Percentiles rank a stretch among this genome's conserved stretches.
phyloP scores from a whole-genome alignment of 2,329 filamentous ascomycete genomes.

The Alternaria atra region DNA sequence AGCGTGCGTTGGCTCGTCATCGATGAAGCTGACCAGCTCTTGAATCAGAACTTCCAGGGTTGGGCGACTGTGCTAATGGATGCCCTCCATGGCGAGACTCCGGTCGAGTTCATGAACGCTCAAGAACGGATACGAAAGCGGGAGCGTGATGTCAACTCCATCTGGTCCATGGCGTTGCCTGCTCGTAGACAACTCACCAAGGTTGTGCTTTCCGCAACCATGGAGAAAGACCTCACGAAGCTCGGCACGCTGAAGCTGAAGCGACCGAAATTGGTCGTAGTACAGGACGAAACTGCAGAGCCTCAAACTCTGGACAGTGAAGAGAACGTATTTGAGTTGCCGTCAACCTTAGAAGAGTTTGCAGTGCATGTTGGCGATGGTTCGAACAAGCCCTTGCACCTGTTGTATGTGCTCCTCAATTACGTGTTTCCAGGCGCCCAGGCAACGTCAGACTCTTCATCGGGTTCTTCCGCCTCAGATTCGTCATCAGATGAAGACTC shows the following conservation, averaged over 20 bases:
- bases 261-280: conserved; percentile 77
- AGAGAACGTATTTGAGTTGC: conserved; percentile 65
- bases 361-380: conserved; percentile 61
- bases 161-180: conserved; percentile 46
- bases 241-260: conserved; percentile 76
- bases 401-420: conserved; percentile 77
- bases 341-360: conserved; percentile 56
- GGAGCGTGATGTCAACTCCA: conserved; percentile 42
- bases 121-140: conserved; percentile 63
- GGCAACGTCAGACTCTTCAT: conserved; percentile 14
- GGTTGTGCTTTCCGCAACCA: conserved; percentile 87
- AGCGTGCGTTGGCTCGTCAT: conserved; percentile 88
- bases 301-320: conserved; percentile 33
- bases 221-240: conserved; percentile 86
- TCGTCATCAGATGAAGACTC: conserved; percentile 23
- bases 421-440: conserved; percentile 51
- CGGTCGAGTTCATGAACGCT: conserved; percentile 57
- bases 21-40: conserved; percentile 90
- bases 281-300: conserved; percentile 65
- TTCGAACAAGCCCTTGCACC: conserved; percentile 74
- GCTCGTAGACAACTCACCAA: conserved; percentile 69
- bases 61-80: conserved; percentile 79
- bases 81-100: conserved; percentile 63
- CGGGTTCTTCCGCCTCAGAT: conserved; percentile 19
- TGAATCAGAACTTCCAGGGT: conserved; percentile 91